A percentile compares a stretch with the other conserved stretches of the same genome.
phyloP scores from a whole-genome alignment of 1,284 basidiomycete species.

The Leucoagaricus sp. region DNA sequence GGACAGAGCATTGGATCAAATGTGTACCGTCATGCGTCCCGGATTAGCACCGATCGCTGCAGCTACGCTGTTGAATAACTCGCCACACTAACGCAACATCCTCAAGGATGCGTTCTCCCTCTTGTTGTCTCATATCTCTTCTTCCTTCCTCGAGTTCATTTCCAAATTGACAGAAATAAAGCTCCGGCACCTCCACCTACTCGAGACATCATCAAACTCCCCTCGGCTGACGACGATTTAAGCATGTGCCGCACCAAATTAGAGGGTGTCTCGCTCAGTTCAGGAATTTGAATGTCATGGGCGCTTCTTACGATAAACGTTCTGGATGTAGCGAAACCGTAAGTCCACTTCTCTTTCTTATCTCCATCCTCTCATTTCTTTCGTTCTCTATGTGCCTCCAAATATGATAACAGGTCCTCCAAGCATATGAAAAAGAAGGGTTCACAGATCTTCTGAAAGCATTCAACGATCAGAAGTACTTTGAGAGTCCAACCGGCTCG shows the following conservation, averaged over 20 bases:
- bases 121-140: background rate
- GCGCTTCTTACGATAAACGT: constrained; percentile 85
- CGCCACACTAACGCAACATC: constrained; percentile 89
- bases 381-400: too few species aligned
- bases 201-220: constrained; percentile 25
- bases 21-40: constrained; percentile 99
- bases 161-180: constrained; percentile 46
- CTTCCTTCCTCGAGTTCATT: background rate
- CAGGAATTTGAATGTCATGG: constrained; percentile 80
- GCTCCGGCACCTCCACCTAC: constrained; percentile 63
- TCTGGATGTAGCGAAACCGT: constrained; percentile 89
- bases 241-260: constrained; percentile 88
- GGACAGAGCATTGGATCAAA: constrained; percentile 95
- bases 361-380: background rate
- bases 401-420: constrained; percentile 55
- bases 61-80: constrained; percentile 93
- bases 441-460: constrained; percentile 81
- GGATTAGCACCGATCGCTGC: constrained; percentile 93
- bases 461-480: constrained; percentile 83
- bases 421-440: constrained; percentile 75
- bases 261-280: constrained; percentile 90
- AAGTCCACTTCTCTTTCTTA: constrained; percentile 24
- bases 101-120: constrained; percentile 63
- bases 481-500: constrained; percentile 77
- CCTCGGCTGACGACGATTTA: constrained; percentile 34